phyloP scores from a whole-genome alignment of 192 early-diverging fungal genomes.

The Lunasporangiospora selenospora region DNA sequence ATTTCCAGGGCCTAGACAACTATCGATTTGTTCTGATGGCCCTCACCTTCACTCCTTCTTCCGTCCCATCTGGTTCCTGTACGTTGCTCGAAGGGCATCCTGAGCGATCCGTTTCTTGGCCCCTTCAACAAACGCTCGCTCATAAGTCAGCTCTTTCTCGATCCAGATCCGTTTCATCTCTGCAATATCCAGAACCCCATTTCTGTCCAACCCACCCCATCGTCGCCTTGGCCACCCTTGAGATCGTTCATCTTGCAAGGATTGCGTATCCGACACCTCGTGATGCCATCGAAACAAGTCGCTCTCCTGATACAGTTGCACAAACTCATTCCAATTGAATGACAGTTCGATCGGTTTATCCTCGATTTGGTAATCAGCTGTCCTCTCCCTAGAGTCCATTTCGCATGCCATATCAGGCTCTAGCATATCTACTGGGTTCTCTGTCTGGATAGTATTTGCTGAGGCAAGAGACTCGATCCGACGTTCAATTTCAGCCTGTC shows the following conservation, averaged over 20 bases:
- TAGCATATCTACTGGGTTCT: too few relatives aligned
- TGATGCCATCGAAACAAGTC: conserved; percentile 21
- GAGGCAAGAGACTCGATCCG: conserved; percentile 9
- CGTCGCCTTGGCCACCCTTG: not conserved
- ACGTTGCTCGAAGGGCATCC: too few relatives aligned
- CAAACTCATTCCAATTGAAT: conserved; percentile 34
- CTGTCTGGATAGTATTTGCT: not conserved
- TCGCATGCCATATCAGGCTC: too few relatives aligned
- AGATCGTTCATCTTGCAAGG: not conserved
- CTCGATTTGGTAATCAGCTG: not conserved
- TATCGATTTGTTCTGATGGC: too few relatives aligned
- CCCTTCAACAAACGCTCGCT: conserved; percentile 6
- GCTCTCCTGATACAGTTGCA: conserved; percentile 4
- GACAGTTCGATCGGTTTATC: conserved; percentile 9
- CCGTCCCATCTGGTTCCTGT: not conserved
- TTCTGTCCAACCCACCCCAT: too few relatives aligned
- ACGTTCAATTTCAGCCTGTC: conserved; percentile 14
- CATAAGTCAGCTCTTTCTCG: conserved; percentile 11
- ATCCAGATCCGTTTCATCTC: conserved; percentile 22
- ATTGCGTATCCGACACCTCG: too few relatives aligned
- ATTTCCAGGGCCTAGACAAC: too few relatives aligned
- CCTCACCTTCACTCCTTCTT: too few relatives aligned
- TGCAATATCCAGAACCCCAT: not conserved
- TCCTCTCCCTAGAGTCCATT: not conserved
- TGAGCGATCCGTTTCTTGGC: conserved; percentile 15